These are phyloP conservation scores for Saccharomyces pastorianus DNA, from an alignment of 1,139 yeast genomes.

Conservation along the genomic window DNA sequence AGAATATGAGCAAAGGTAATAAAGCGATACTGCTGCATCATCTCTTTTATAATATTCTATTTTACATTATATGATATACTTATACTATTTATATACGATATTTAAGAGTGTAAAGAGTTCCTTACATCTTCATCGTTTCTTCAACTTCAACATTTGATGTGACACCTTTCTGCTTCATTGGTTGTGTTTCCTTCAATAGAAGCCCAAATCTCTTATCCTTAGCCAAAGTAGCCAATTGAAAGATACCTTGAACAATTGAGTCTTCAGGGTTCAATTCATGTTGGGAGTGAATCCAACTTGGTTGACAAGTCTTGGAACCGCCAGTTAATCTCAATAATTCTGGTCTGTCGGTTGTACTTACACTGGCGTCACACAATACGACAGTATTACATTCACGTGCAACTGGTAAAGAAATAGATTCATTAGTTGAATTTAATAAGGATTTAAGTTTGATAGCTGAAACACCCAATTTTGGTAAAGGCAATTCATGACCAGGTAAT, in stretches of 20 bases:
- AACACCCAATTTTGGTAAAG: slow-evolving; percentile 62
- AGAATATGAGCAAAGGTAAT: not conserved
- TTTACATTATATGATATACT: not conserved
- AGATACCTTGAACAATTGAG: slow-evolving; percentile 39
- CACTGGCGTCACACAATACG: slow-evolving; percentile 42
- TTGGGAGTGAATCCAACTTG: slow-evolving; percentile 83
- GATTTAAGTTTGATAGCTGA: slow-evolving; percentile 58
- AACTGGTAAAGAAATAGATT: slow-evolving; percentile 41
- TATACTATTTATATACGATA: not conserved
- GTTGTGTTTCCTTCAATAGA: slow-evolving; percentile 52
- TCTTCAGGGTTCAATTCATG: slow-evolving; percentile 44
- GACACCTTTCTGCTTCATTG: slow-evolving; percentile 36
- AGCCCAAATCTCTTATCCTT: slow-evolving; percentile 65
- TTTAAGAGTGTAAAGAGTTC: not conserved
- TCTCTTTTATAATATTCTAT: not conserved
- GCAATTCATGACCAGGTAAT: slow-evolving; percentile 65
- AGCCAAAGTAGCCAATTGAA: slow-evolving; percentile 48
- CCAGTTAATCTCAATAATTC: slow-evolving; percentile 77
- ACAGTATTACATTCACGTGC: slow-evolving; percentile 79
- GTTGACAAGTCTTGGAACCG: slow-evolving; percentile 55
- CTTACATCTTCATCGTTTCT: slow-evolving; percentile 1
- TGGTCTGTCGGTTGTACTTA: slow-evolving; percentile 39
- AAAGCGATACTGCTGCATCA: not conserved
- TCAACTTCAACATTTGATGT: slow-evolving; percentile 7
- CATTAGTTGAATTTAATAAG: slow-evolving; percentile 46